A percentile compares a stretch with the other conserved stretches of the same genome.
These are phyloP conservation scores for Potentilla sterilis DNA, from an alignment of 306 rosid species.

Conservation along the genomic window DNA sequence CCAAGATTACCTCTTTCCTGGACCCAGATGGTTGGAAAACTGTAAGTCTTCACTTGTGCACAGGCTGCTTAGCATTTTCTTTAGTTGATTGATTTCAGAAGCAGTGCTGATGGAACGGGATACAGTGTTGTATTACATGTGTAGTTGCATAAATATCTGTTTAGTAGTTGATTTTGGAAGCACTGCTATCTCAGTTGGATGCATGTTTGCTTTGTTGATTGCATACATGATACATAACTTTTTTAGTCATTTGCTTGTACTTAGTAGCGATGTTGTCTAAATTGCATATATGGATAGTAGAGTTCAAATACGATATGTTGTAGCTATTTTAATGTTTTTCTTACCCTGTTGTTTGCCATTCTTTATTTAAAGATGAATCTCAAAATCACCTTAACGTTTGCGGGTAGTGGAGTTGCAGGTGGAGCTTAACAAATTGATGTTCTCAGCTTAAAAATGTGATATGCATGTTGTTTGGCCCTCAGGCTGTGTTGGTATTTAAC, in stretches of 20 bases:
- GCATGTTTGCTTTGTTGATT: neutral
- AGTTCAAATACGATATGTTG: neutral
- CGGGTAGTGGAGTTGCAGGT: neutral
- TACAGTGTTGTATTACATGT: neutral
- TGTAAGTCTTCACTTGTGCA: slow-evolving; percentile 45
- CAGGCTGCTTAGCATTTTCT: neutral
- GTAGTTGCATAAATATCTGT: neutral
- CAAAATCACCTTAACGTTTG: neutral
- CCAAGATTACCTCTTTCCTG: slow-evolving; percentile 79
- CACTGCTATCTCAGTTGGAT: neutral
- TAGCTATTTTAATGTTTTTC: neutral
- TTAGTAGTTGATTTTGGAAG: neutral
- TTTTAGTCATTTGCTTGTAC: neutral
- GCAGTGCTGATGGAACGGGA: neutral
- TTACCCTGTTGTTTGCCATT: neutral
- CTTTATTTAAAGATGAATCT: neutral
- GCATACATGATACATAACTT: neutral
- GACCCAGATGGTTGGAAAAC: slow-evolving; percentile 99
- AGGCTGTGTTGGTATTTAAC: neutral
- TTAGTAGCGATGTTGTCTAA: neutral
- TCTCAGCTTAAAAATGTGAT: neutral
- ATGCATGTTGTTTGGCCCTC: neutral
- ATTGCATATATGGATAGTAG: neutral
- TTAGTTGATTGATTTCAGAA: neutral
- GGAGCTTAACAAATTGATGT: neutral